A percentile compares a stretch with the other conserved stretches of the same genome.
Evolutionary conservation across 352 stramenopile genomes (phyloP).

Genomic region (Phytophthora rubi): DNA sequence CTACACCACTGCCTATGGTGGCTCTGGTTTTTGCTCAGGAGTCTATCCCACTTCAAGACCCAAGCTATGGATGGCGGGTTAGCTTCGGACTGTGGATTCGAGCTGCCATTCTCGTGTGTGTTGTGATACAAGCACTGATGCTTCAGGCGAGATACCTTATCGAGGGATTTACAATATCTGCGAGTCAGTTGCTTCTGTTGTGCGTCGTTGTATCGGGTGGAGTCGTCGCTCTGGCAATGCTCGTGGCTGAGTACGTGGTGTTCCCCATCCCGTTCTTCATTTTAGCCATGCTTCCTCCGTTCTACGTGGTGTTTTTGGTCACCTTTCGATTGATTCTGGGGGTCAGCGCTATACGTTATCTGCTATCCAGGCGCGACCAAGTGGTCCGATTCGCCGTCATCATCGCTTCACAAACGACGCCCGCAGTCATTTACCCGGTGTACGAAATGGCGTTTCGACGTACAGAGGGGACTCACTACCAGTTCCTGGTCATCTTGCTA

Average conservation of each 20-base stretch:
- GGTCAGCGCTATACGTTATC: not conserved
- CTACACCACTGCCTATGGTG: conserved; percentile 1
- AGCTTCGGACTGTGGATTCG: conserved; percentile 8
- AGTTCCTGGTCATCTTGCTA: not conserved
- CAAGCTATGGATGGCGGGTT: not conserved
- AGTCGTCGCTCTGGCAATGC: not conserved
- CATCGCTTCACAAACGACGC: not conserved
- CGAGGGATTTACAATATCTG: conserved; percentile 3
- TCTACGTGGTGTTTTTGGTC: not conserved
- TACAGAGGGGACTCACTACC: not conserved
- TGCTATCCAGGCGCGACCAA: not conserved
- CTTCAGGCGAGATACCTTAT: conserved; percentile 3
- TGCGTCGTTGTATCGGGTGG: not conserved
- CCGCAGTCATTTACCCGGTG: not conserved
- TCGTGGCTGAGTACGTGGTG: not conserved
- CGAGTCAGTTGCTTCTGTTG: not conserved
- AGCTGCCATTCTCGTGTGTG: not conserved
- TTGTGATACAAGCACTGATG: not conserved
- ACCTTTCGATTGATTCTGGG: conserved; percentile 1
- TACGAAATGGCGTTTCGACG: not conserved
- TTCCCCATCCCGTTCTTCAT: conserved; percentile 14
- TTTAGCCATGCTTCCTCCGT: not conserved
- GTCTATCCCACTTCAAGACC: conserved; percentile 5
- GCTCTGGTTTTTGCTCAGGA: conserved; percentile 2
- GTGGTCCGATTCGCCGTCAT: not conserved